Evolutionary conservation across 176 grass and related monocot species (phyloP).

Genomic region (Phyllostachys edulis): DNA sequence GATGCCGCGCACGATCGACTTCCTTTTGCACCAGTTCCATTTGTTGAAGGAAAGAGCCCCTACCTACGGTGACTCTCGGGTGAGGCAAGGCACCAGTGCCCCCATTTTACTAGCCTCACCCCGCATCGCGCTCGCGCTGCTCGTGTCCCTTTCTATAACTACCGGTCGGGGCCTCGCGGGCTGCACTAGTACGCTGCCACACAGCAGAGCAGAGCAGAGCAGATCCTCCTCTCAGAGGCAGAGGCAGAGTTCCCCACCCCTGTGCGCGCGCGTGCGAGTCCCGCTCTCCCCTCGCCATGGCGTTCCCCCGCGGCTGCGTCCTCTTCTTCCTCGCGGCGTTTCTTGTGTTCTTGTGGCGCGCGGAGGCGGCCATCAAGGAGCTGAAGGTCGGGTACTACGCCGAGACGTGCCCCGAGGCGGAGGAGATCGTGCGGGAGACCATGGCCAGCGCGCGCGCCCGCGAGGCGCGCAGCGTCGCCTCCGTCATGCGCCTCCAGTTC

Average conservation of each 20-base stretch:
- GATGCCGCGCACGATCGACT: too few relatives aligned
- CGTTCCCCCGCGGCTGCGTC: background rate
- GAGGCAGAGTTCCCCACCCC: background rate
- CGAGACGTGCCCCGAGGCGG: conserved; percentile 69
- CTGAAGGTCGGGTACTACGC: conserved; percentile 80
- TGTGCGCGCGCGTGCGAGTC: background rate
- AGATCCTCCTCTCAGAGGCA: background rate
- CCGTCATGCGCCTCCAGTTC: conserved; percentile 98
- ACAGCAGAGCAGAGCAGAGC: background rate
- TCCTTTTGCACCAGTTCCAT: too few relatives aligned
- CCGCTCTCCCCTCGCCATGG: conserved; percentile 10
- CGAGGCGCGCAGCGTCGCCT: conserved; percentile 76
- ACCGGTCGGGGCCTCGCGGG: background rate
- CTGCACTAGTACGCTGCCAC: conserved; percentile 6
- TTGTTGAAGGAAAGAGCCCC: too few relatives aligned
- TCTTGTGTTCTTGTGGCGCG: background rate
- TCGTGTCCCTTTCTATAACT: conserved; percentile 7
- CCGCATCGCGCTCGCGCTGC: background rate
- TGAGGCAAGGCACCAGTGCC: too few relatives aligned
- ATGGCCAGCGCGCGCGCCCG: conserved; percentile 52
- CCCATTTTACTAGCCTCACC: background rate
- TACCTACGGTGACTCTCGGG: too few relatives aligned
- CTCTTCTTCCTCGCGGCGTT: background rate
- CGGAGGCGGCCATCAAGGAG: conserved; percentile 30
- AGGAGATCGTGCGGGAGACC: conserved; percentile 57